These are phyloP conservation scores for Dichomitus squalens DNA, from an alignment of 1,284 basidiomycete genomes.

Conservation along the genomic window DNA sequence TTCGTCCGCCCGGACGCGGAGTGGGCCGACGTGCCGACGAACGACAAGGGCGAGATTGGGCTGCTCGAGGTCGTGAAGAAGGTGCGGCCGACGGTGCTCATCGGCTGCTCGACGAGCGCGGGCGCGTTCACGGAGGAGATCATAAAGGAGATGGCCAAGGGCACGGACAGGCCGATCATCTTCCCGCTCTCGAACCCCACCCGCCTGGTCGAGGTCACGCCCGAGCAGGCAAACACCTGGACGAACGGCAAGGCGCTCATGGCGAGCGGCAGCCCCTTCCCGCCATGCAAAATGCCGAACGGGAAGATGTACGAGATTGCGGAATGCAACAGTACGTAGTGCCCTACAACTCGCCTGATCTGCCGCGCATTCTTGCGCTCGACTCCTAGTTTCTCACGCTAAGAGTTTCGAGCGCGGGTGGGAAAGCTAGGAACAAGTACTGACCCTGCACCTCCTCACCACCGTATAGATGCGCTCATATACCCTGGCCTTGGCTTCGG, in stretches of 20 bases:
- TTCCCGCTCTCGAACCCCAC: constrained; percentile 85
- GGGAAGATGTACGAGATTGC: constrained; percentile 66
- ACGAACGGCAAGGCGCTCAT: constrained; percentile 76
- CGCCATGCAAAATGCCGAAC: constrained; percentile 64
- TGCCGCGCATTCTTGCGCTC: not conserved
- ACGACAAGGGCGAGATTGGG: constrained; percentile 47
- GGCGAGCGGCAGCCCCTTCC: constrained; percentile 84
- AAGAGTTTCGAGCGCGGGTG: too few species aligned
- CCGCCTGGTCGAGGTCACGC: constrained; percentile 73
- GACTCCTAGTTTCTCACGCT: too few species aligned
- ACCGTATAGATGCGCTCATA: constrained; percentile 62
- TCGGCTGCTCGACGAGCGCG: constrained; percentile 81
- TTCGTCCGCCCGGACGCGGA: constrained; percentile 60
- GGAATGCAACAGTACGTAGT: constrained; percentile 65
- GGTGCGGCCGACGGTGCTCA: constrained; percentile 71
- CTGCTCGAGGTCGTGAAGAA: constrained; percentile 72
- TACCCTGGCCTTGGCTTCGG: constrained; percentile 83
- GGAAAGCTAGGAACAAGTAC: not conserved
- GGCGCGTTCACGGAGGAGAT: constrained; percentile 85
- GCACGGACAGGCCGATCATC: constrained; percentile 75
- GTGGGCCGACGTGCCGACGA: constrained; percentile 39
- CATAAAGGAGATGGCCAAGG: constrained; percentile 66
- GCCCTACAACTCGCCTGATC: not conserved
- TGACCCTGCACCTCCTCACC: not conserved
- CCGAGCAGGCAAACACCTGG: constrained; percentile 75